Percentiles rank a stretch among this genome's conserved stretches.
Conservation (phyloP, 2,329 filamentous ascomycete species). For the Venturia carpophila region DNA sequence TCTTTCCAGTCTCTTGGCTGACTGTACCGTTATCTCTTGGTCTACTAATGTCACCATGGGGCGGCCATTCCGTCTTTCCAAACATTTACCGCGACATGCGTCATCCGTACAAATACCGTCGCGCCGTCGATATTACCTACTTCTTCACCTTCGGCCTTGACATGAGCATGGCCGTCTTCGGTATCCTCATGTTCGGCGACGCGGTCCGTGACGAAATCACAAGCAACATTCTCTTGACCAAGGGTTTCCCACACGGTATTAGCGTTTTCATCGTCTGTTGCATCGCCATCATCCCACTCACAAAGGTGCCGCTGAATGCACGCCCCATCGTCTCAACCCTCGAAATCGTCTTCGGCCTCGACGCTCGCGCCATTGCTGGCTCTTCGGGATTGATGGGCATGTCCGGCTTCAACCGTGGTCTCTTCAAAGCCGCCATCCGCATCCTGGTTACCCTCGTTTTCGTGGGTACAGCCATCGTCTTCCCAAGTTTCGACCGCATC, state of each 20-base stretch:
- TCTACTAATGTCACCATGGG: conserved; percentile 76
- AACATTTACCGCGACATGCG: conserved; percentile 75
- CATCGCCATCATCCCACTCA: conserved; percentile 87
- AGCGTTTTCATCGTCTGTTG: conserved; percentile 77
- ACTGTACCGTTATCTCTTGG: conserved; percentile 84
- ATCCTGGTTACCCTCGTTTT: conserved; percentile 63
- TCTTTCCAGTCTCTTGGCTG: conserved; percentile 80
- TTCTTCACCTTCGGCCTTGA: conserved; percentile 82
- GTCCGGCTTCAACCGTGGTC: conserved; percentile 49
- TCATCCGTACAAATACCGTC: conserved; percentile 72
- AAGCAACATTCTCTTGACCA: conserved; percentile 70
- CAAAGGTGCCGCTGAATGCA: conserved; percentile 80
- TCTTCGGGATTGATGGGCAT: conserved; percentile 44
- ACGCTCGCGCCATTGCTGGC: conserved; percentile 46
- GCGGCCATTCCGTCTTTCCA: conserved; percentile 68
- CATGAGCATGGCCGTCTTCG: conserved; percentile 69
- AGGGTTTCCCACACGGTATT: conserved; percentile 64
- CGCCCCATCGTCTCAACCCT: conserved; percentile 80
- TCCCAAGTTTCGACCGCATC: conserved; percentile 78
- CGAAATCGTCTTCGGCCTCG: conserved; percentile 72
- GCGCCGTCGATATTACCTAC: conserved; percentile 72
- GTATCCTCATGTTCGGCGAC: conserved; percentile 92
- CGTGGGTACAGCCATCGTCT: conserved; percentile 63
- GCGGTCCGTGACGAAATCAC: conserved; percentile 83
- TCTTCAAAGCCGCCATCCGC: conserved; percentile 55